These are phyloP conservation scores for Lagerstroemia fauriei DNA, from an alignment of 441 rosid species.

Conservation along the genomic window DNA sequence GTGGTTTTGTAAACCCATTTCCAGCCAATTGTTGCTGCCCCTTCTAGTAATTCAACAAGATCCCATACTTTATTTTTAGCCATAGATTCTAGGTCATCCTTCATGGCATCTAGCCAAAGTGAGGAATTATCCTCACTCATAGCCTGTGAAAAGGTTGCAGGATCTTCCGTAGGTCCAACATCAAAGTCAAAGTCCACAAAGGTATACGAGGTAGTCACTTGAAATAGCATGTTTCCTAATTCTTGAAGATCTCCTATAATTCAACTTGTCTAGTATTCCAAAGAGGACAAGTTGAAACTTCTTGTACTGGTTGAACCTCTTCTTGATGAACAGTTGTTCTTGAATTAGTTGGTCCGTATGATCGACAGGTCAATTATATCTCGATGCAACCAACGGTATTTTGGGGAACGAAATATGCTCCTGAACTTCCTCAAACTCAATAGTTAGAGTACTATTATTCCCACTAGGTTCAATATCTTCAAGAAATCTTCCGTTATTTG, in stretches of 20 bases:
- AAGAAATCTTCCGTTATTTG: conserved; percentile 6
- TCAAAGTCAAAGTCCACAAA: conserved; percentile 8
- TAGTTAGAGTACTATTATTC: neutral
- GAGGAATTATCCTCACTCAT: conserved; percentile 7
- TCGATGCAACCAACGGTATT: neutral
- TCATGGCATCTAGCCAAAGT: neutral
- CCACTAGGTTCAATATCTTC: neutral
- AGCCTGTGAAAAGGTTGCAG: conserved; percentile 7
- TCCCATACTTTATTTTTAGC: neutral
- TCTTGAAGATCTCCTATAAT: conserved; percentile 8
- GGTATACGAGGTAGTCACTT: neutral
- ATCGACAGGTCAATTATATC: neutral
- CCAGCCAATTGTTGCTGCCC: neutral
- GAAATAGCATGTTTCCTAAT: neutral
- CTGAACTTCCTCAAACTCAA: neutral
- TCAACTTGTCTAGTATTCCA: neutral
- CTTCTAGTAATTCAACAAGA: neutral
- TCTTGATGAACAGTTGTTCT: neutral
- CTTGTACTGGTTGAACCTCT: neutral
- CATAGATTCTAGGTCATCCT: conserved; percentile 15
- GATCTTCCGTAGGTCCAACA: conserved; percentile 14
- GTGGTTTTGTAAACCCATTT: neutral
- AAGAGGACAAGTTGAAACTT: neutral
- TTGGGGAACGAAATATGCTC: neutral
- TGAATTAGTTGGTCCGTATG: neutral